Conservation (phyloP, 805 yeast genomes). For the Candida xiaguanensis region DNA sequence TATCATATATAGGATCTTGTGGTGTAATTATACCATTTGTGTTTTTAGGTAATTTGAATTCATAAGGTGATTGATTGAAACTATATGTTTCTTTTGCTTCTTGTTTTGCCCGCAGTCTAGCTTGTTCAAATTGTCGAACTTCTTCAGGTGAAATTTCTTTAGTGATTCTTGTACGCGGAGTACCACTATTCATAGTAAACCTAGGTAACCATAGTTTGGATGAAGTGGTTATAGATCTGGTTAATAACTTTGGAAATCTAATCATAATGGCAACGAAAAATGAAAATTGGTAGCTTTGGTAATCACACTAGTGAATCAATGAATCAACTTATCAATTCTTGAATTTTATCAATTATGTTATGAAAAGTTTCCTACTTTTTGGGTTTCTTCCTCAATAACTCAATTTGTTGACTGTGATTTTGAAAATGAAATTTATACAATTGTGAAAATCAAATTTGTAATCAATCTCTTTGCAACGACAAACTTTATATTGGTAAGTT, state of each 20-base stretch:
- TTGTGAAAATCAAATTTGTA: too few species aligned
- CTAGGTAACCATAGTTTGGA: conserved; percentile 2
- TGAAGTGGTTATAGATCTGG: not conserved
- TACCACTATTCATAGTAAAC: not conserved
- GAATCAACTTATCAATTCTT: too few species aligned
- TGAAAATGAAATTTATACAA: too few species aligned
- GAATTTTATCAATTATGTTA: too few species aligned
- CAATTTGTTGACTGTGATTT: too few species aligned
- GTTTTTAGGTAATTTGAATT: conserved; percentile 37
- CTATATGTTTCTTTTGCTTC: conserved; percentile 18
- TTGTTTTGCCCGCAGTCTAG: conserved; percentile 12
- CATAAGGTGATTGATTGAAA: conserved; percentile 26
- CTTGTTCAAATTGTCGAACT: conserved; percentile 18
- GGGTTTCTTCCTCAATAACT: too few species aligned
- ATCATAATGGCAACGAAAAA: not conserved
- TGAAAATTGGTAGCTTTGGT: not conserved
- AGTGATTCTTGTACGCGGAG: conserved; percentile 23
- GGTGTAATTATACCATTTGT: conserved; percentile 49
- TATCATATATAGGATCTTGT: conserved; percentile 55
- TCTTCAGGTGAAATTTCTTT: conserved; percentile 37
- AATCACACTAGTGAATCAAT: not conserved
- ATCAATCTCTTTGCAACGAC: too few species aligned
- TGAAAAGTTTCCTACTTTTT: too few species aligned
- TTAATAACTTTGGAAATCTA: not conserved
- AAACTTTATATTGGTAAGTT: too few species aligned